phyloP scores from a whole-genome alignment of 148 eudicot species.

The Vaccinium darrowii region DNA sequence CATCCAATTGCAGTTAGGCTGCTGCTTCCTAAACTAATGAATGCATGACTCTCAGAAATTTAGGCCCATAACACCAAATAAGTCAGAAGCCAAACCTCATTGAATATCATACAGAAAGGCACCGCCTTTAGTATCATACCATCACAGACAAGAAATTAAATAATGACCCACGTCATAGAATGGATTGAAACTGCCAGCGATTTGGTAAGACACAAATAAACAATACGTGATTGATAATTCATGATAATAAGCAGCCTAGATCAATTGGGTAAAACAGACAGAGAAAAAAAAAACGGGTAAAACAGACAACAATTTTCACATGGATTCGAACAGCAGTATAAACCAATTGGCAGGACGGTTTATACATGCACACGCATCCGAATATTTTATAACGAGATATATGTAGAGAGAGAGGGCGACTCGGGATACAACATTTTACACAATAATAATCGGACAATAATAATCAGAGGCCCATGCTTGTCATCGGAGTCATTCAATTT shows the following conservation, averaged over 20 bases:
- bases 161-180: conserved; percentile 12
- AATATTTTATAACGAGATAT: no score
- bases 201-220: conserved; percentile 1
- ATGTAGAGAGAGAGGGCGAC: no score
- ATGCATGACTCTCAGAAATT: no score
- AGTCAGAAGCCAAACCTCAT: neutral
- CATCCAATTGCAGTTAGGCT: neutral
- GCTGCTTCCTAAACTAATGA: no score
- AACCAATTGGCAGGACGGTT: neutral
- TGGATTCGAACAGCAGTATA: neutral
- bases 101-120: neutral
- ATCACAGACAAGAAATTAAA: conserved; percentile 2
- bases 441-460: no score
- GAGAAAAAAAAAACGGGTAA: neutral
- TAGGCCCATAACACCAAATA: neutral
- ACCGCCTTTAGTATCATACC: neutral
- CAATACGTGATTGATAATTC: neutral
- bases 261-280: neutral
- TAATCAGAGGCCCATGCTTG: no score
- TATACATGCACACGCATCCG: neutral
- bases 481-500: no score
- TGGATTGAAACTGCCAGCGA: neutral
- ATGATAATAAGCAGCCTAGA: neutral
- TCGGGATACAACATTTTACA: no score
- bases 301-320: neutral